These are phyloP conservation scores for Glutinoglossum americanum DNA, from an alignment of 495 filamentous ascomycete species.

Conservation along the genomic window DNA sequence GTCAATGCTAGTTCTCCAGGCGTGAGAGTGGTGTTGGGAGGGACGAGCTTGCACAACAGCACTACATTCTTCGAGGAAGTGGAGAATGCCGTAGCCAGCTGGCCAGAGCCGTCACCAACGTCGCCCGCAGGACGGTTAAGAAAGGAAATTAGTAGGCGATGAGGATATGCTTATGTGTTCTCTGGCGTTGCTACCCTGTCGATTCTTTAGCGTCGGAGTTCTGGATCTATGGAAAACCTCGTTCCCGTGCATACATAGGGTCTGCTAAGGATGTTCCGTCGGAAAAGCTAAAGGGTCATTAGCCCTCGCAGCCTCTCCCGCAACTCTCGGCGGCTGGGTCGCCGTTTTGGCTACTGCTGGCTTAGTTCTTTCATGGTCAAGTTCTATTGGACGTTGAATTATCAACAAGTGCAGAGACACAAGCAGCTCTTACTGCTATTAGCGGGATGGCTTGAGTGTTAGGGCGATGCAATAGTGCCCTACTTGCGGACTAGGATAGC, in stretches of 20 bases:
- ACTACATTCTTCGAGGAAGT: constrained; percentile 53
- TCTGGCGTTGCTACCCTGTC: neutral
- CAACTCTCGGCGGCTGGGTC: neutral
- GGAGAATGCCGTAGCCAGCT: constrained; percentile 18
- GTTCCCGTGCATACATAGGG: neutral
- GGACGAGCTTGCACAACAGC: constrained; percentile 70
- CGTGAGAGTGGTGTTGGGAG: constrained; percentile 67
- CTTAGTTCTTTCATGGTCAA: neutral
- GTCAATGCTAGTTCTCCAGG: constrained; percentile 83
- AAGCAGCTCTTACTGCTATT: no score
- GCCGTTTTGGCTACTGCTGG: neutral
- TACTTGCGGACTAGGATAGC: no score
- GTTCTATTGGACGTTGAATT: no score
- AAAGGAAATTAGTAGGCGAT: neutral
- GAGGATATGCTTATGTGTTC: neutral
- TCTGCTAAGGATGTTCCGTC: neutral
- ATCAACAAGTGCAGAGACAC: no score
- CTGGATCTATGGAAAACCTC: neutral
- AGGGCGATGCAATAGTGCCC: no score
- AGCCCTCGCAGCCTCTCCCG: no score
- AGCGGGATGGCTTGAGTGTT: no score
- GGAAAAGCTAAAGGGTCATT: no score
- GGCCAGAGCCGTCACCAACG: constrained; percentile 1
- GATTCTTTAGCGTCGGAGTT: neutral
- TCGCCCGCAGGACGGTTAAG: neutral